Evolutionary conservation across 2,329 filamentous ascomycete species (phyloP).

Genomic region (Fusarium sp.): DNA sequence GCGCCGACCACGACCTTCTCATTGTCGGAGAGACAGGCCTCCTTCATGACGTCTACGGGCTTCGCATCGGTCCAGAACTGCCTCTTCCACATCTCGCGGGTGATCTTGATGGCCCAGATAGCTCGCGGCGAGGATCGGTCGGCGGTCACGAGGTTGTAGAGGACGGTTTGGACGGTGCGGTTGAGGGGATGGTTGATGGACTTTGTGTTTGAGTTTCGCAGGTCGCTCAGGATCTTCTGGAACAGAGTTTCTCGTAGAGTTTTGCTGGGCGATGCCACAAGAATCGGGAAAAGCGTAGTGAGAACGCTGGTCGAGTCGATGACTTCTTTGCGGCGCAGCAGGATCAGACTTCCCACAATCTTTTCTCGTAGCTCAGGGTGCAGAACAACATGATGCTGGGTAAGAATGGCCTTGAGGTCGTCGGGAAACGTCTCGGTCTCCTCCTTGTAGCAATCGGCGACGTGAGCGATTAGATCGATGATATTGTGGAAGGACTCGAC

Average conservation of each 20-base stretch:
- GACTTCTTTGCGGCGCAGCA: conserved; percentile 90
- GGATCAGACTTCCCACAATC: conserved; percentile 87
- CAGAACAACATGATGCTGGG: conserved; percentile 82
- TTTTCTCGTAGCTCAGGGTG: conserved; percentile 91
- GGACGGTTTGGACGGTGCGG: conserved; percentile 88
- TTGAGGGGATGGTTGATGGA: conserved; percentile 92
- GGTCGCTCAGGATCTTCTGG: conserved; percentile 89
- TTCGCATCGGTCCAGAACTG: conserved; percentile 96
- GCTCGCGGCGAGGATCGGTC: conserved; percentile 87
- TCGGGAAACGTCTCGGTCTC: conserved; percentile 80
- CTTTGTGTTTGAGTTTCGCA: conserved; percentile 88
- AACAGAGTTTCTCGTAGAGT: conserved; percentile 84
- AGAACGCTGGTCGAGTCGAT: conserved; percentile 86
- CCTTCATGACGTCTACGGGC: conserved; percentile 98
- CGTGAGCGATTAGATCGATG: conserved; percentile 92
- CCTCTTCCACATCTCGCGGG: conserved; percentile 93
- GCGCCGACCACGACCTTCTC: conserved; percentile 91
- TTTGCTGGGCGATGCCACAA: conserved; percentile 93
- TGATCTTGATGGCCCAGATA: conserved; percentile 96
- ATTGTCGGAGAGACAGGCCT: conserved; percentile 87
- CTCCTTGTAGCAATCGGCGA: conserved; percentile 90
- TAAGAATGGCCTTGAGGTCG: conserved; percentile 83
- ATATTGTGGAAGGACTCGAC: conserved; percentile 88
- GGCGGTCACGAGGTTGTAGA: conserved; percentile 90
- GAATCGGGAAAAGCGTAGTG: conserved; percentile 92